Evolutionary conservation across 2,329 filamentous ascomycete species (phyloP).

Genomic region (Phaeomoniella chlamydospora): DNA sequence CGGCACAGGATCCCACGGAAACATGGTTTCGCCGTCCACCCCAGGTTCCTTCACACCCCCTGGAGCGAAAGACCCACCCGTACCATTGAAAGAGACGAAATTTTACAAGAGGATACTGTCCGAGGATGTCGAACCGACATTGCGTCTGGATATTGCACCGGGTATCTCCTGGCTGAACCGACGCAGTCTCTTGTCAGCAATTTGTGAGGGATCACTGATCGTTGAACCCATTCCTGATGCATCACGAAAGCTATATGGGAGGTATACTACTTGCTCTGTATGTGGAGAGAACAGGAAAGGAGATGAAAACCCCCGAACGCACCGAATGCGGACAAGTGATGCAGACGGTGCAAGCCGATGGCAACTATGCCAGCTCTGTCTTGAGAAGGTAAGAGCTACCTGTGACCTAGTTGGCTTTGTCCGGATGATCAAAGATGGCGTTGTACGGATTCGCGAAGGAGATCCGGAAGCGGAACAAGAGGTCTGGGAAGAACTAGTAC

Average conservation of each 20-base stretch:
- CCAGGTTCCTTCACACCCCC: slow-evolving; percentile 23
- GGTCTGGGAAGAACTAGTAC: slow-evolving; percentile 90
- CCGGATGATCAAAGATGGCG: slow-evolving; percentile 79
- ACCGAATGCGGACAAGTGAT: slow-evolving; percentile 82
- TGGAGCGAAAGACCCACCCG: slow-evolving; percentile 15
- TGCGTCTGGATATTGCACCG: slow-evolving; percentile 77
- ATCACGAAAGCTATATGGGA: slow-evolving; percentile 21
- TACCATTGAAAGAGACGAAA: slow-evolving; percentile 68
- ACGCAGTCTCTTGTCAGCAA: slow-evolving; percentile 65
- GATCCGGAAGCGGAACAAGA: slow-evolving; percentile 71
- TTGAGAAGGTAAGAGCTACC: slow-evolving; percentile 67
- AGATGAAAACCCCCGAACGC: slow-evolving; percentile 57
- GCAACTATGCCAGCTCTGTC: slow-evolving; percentile 77
- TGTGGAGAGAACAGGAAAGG: slow-evolving; percentile 74
- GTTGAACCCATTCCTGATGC: slow-evolving; percentile 71
- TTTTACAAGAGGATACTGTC: slow-evolving; percentile 84
- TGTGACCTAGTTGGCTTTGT: slow-evolving; percentile 90
- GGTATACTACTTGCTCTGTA: slow-evolving; percentile 57
- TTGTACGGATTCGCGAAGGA: slow-evolving; percentile 58
- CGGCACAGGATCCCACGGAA: slow-evolving; percentile 30
- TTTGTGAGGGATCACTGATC: slow-evolving; percentile 72
- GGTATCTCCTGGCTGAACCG: slow-evolving; percentile 88
- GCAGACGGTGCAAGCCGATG: slow-evolving; percentile 77
- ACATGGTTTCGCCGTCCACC: slow-evolving; percentile 47
- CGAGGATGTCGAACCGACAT: slow-evolving; percentile 88